phyloP scores from a whole-genome alignment of 176 grass and related monocot genomes.

The Pontederia paniculata region DNA sequence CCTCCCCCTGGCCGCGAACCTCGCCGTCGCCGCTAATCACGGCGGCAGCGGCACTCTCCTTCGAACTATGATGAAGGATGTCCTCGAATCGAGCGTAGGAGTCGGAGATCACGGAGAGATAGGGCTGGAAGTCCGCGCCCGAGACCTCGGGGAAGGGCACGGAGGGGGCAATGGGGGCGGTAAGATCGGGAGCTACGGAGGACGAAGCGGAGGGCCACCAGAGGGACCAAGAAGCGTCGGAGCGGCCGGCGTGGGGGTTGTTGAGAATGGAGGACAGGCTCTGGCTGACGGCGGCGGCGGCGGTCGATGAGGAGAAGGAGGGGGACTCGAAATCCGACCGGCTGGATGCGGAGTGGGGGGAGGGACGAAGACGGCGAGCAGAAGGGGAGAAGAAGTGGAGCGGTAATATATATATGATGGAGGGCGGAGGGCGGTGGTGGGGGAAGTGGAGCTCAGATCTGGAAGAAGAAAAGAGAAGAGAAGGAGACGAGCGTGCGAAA shows the following conservation, averaged over 20 bases:
- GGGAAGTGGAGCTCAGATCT: too few species aligned
- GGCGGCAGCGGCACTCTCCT: constrained; percentile 33
- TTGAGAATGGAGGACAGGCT: constrained; percentile 91
- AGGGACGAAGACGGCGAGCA: background rate
- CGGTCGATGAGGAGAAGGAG: constrained; percentile 24
- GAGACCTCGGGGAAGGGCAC: constrained; percentile 41
- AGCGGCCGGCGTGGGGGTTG: constrained; percentile 60
- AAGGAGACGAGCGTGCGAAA: too few species aligned
- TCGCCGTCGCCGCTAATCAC: constrained; percentile 24
- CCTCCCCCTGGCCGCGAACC: constrained; percentile 22
- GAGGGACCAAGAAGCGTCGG: constrained; percentile 59
- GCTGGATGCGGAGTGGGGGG: constrained; percentile 23
- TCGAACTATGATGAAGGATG: constrained; percentile 49
- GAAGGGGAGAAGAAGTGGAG: too few species aligned
- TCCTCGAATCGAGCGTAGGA: constrained; percentile 71
- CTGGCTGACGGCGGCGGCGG: constrained; percentile 40
- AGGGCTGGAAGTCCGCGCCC: constrained; percentile 60
- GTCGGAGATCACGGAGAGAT: constrained; percentile 56
- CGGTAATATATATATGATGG: too few species aligned
- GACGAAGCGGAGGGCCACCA: constrained; percentile 41
- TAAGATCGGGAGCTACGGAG: constrained; percentile 25
- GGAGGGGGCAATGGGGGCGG: constrained; percentile 11
- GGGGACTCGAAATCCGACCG: constrained; percentile 28
- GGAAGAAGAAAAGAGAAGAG: too few species aligned
- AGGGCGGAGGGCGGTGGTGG: too few species aligned